Evolutionary conservation across 2,329 filamentous ascomycete genomes (phyloP), one percentile per base, ranked within the genome.

Genomic region (Ceratocystiopsis minuta): DNA sequence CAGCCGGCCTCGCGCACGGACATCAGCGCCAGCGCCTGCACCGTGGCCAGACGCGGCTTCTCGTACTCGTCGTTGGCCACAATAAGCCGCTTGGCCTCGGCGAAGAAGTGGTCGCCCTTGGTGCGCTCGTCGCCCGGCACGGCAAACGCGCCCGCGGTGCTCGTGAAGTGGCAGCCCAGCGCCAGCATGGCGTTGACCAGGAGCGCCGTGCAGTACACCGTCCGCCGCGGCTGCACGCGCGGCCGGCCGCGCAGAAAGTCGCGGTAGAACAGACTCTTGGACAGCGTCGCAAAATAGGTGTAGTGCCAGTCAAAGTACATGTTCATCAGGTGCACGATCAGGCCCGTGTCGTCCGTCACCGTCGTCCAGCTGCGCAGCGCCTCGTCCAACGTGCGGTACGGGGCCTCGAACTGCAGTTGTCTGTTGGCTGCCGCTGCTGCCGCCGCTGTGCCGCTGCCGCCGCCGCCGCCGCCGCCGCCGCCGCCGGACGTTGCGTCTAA

Each of bases 301-400:
- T 96, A 96, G 59, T 96, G 90, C 81, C 88, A 96, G 52, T 78
- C 85, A 61, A 96, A 96, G 61, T 98, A 98, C 83, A 96, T 87
- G 53, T 87, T 88, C 55, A 98, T 75, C 16, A 98, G 72, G 58
- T 95, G 88, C 15, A 78, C 72, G 51, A 95, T 76, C 37, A 94
- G 67, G 42, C 80, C 72, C 18, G 76, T 68, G 55, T 95, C 85
- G 40, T 75, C 67, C 2, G 85, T 94, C 37, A 94, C 85, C 15
- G 68, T 73, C 0, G 88, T 93, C 90, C 90, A 98, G 42, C 80
- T 87, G 16, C 75, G 77, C 42, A 90, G 68, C 4, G 85, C 78
- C 46, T 88, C 72, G 40, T 80, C 74, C 46, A 70, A 64, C 16
- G 66, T 44, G 3, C 14, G 12, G 36, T 45, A 61, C 15, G 60